A percentile compares a stretch with the other conserved stretches of the same genome.
Evolutionary conservation across 495 filamentous ascomycete genomes (phyloP).

Genomic region (Aspergillus avenaceus): DNA sequence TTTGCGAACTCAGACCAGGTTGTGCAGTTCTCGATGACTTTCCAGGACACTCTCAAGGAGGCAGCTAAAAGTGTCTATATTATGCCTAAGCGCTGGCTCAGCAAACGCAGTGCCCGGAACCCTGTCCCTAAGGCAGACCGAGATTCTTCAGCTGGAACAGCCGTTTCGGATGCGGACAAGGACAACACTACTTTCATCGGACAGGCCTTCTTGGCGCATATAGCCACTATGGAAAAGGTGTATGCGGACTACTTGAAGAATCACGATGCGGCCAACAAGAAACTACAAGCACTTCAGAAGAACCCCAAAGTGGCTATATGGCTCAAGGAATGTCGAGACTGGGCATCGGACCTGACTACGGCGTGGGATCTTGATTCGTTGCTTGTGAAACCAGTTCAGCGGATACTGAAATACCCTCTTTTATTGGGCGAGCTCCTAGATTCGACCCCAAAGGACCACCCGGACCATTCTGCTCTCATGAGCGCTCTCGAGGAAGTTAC

Average conservation of each 20-base stretch:
- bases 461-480: constrained; percentile 67
- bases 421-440: constrained; percentile 74
- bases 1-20: constrained; percentile 90
- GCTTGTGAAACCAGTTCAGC: constrained; percentile 91
- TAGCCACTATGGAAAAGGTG: constrained; percentile 75
- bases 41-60: constrained; percentile 73
- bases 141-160: constrained; percentile 32
- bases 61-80: constrained; percentile 72
- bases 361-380: constrained; percentile 94
- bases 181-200: constrained; percentile 76
- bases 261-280: constrained; percentile 76
- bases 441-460: constrained; percentile 74
- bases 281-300: constrained; percentile 66
- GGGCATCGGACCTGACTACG: constrained; percentile 79
- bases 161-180: constrained; percentile 56
- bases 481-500: constrained; percentile 61
- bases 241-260: constrained; percentile 86
- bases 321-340: constrained; percentile 85
- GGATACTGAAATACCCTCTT: constrained; percentile 87
- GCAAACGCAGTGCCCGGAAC: constrained; percentile 47
- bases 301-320: constrained; percentile 78
- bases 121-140: constrained; percentile 28
- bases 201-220: constrained; percentile 67
- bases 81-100: constrained; percentile 54
- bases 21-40: constrained; percentile 72